Evolutionary conservation across 345 rosid species (phyloP).

Genomic region (Populus alba): DNA sequence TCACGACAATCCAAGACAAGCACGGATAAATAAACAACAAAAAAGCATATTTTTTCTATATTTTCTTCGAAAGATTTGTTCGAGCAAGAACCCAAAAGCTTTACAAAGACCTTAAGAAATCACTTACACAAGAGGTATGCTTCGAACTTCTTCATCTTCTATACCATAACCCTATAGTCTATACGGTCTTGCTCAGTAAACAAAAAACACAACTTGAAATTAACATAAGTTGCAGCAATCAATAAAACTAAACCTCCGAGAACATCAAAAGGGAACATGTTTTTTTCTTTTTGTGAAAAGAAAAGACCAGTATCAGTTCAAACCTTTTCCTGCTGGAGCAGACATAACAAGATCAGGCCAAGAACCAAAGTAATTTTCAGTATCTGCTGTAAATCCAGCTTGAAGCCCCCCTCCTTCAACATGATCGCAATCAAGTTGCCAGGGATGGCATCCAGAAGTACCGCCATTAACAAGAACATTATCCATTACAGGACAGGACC

Average conservation of each 20-base stretch:
- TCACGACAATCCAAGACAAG: background rate
- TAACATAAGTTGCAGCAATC: too few species aligned
- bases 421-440: constrained; percentile 33
- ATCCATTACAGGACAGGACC: constrained; percentile 41
- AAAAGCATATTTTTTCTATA: background rate
- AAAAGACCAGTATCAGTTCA: constrained; percentile 30
- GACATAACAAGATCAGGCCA: constrained; percentile 62
- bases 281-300: background rate
- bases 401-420: constrained; percentile 20
- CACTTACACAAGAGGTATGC: constrained; percentile 1
- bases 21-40: background rate
- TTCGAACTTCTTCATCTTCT: background rate
- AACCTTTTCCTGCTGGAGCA: constrained; percentile 42
- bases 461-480: constrained; percentile 11
- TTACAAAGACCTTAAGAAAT: constrained; percentile 8
- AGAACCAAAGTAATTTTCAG: constrained; percentile 30
- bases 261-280: background rate
- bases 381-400: constrained; percentile 28
- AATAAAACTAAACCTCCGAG: background rate
- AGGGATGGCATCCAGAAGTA: constrained; percentile 31
- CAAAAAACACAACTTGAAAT: background rate
- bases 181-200: background rate
- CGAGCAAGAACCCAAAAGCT: background rate
- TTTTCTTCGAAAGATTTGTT: background rate
- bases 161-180: background rate